phyloP scores from a whole-genome alignment of 306 rosid genomes.

The Dryas octopetala region DNA sequence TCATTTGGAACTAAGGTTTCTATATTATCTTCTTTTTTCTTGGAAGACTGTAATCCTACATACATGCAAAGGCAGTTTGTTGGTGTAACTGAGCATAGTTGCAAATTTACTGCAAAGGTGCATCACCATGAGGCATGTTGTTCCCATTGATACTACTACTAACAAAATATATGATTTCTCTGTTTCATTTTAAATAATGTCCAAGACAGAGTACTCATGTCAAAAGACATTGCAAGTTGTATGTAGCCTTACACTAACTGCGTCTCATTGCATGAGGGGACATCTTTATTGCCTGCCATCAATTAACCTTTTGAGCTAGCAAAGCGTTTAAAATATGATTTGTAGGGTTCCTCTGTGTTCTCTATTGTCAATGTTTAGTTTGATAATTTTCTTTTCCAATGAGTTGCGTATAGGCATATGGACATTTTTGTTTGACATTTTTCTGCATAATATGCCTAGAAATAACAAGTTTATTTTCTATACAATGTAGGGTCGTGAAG shows the following conservation, averaged over 20 bases:
- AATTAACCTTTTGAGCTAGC: conserved; percentile 5
- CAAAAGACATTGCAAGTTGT: not conserved
- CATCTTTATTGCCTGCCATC: not conserved
- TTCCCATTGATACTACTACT: not conserved
- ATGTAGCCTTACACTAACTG: not conserved
- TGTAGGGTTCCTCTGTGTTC: not conserved
- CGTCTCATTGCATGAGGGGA: conserved; percentile 27
- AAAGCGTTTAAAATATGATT: not conserved
- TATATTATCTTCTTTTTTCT: not conserved
- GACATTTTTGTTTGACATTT: conserved; percentile 10
- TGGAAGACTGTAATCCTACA: not conserved
- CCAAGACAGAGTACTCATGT: not conserved
- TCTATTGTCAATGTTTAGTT: conserved; percentile 13
- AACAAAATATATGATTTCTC: not conserved
- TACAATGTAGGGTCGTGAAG: conserved; percentile 20
- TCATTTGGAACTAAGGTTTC: conserved; percentile 2
- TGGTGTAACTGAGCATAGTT: conserved; percentile 2
- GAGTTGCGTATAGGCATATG: not conserved
- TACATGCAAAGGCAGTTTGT: not conserved
- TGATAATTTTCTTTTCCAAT: not conserved
- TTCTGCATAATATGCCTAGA: not conserved
- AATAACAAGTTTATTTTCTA: conserved; percentile 14
- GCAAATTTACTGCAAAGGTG: not conserved
- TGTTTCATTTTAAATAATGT: not conserved
- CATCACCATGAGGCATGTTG: not conserved